Conservation (phyloP, 2,329 filamentous ascomycete genomes). For the Zopfia rhizophila region DNA sequence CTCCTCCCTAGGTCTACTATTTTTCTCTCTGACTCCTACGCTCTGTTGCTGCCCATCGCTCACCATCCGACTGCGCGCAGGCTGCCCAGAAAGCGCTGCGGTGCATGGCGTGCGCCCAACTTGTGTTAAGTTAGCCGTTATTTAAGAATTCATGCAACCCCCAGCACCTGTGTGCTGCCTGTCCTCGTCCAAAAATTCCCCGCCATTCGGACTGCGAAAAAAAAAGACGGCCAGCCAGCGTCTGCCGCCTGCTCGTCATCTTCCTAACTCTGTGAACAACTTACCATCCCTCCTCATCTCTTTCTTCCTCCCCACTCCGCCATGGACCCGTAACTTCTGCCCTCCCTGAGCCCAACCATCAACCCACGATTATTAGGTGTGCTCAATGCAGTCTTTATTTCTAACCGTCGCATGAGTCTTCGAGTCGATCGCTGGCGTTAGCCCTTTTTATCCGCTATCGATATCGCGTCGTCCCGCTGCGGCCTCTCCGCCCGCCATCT, state of each 20-base stretch:
- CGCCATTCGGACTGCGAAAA: slow-evolving; percentile 24
- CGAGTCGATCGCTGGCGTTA: slow-evolving; percentile 17
- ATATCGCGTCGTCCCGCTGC: slow-evolving; percentile 25
- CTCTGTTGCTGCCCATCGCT: slow-evolving; percentile 15
- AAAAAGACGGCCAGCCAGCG: slow-evolving; percentile 4
- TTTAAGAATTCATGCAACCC: slow-evolving; percentile 28
- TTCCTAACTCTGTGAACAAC: slow-evolving; percentile 4
- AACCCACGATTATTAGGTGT: slow-evolving; percentile 6
- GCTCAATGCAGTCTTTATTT: slow-evolving; percentile 9
- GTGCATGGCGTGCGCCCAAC: slow-evolving; percentile 12
- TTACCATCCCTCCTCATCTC: slow-evolving; percentile 1
- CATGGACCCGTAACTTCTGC: slow-evolving; percentile 16
- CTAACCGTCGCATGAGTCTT: slow-evolving; percentile 15
- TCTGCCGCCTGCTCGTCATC: slow-evolving; percentile 8
- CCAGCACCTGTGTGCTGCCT: slow-evolving; percentile 4
- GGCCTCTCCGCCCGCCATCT: slow-evolving; percentile 1
- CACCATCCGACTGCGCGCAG: neutral
- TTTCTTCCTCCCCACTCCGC: slow-evolving; percentile 7
- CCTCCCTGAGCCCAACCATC: neutral
- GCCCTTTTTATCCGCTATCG: slow-evolving; percentile 30
- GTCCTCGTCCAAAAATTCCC: slow-evolving; percentile 16
- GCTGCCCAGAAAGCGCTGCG: slow-evolving; percentile 1
- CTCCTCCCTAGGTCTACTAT: too few relatives aligned
- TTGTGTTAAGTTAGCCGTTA: slow-evolving; percentile 19
- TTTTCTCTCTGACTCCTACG: neutral